These are phyloP conservation scores for Pachyrhizus erosus DNA, from an alignment of 306 rosid species.

Conservation along the genomic window DNA sequence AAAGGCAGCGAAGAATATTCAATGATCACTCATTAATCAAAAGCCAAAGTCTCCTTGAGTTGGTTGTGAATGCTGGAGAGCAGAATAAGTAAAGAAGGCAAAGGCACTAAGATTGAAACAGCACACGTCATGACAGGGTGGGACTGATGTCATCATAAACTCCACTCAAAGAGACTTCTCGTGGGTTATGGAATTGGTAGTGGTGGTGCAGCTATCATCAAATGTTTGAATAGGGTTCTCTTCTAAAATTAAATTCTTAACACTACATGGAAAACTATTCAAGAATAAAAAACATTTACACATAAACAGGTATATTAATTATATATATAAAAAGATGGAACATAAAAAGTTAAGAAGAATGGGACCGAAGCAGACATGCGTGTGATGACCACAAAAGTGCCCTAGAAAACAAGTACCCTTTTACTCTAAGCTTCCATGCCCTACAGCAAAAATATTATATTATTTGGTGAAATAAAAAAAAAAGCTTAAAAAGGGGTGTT, in stretches of 20 bases:
- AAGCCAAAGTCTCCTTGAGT: constrained; percentile 40
- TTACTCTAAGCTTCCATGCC: constrained; percentile 50
- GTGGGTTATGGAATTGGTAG: constrained; percentile 51
- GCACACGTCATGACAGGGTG: constrained; percentile 91
- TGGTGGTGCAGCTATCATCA: constrained; percentile 86
- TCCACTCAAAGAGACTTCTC: constrained; percentile 69
- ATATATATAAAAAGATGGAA: constrained; percentile 27
- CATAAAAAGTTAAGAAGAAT: constrained; percentile 45
- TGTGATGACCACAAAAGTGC: constrained; percentile 78
- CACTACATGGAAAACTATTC: background rate
- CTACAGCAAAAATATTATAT: constrained; percentile 33
- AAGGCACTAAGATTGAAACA: constrained; percentile 44
- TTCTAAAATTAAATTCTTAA: constrained; percentile 20
- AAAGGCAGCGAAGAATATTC: constrained; percentile 47
- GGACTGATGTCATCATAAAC: constrained; percentile 83
- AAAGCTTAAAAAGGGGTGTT: constrained; percentile 10
- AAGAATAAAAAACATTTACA: background rate
- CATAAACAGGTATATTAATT: background rate
- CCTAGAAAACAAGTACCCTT: constrained; percentile 53
- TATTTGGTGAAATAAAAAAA: constrained; percentile 28
- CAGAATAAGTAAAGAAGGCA: constrained; percentile 43
- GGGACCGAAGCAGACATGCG: constrained; percentile 92
- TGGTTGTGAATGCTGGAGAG: constrained; percentile 48
- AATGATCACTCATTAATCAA: constrained; percentile 55
- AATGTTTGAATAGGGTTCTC: constrained; percentile 71